Evolutionary conservation across 1,284 basidiomycete genomes (phyloP).

Genomic region (Bjerkandera adusta): DNA sequence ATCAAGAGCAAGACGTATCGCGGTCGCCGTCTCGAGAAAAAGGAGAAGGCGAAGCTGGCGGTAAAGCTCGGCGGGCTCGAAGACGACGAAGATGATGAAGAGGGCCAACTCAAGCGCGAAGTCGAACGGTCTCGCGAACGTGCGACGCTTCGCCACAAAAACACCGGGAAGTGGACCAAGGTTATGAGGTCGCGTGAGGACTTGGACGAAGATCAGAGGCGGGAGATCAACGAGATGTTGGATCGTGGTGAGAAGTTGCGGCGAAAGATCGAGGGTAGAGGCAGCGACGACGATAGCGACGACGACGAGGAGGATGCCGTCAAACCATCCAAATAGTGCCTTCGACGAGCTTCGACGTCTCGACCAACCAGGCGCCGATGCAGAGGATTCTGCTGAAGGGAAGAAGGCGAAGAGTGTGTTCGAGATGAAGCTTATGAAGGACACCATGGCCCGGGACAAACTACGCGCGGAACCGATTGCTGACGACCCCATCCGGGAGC

Average conservation of each 20-base stretch:
- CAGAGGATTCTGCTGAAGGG: conserved; percentile 28
- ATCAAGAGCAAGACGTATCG: conserved; percentile 97
- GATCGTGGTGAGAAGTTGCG: conserved; percentile 70
- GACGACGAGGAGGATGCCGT: conserved; percentile 48
- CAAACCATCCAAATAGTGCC: conserved; percentile 56
- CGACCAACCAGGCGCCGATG: conserved; percentile 27
- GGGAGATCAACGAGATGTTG: conserved; percentile 79
- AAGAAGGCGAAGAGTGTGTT: conserved; percentile 69
- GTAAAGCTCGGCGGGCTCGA: conserved; percentile 48
- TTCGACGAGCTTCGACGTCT: conserved; percentile 72
- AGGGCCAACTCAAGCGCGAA: conserved; percentile 69
- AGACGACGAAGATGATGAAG: conserved; percentile 48
- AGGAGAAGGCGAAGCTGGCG: conserved; percentile 64
- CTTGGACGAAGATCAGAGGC: conserved; percentile 61
- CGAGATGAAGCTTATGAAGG: conserved; percentile 96
- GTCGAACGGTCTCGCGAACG: conserved; percentile 79
- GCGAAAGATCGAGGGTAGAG: conserved; percentile 66
- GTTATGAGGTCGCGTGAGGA: conserved; percentile 65
- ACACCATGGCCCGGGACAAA: conserved; percentile 73
- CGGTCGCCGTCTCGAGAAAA: conserved; percentile 81
- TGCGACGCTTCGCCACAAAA: conserved; percentile 83
- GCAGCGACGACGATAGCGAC: conserved; percentile 42
- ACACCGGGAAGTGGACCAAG: conserved; percentile 80
- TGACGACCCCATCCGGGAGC: conserved; percentile 70
- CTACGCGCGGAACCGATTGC: conserved; percentile 56